Conservation (phyloP, 2,329 filamentous ascomycete genomes). For the Paraphoma sp. region DNA sequence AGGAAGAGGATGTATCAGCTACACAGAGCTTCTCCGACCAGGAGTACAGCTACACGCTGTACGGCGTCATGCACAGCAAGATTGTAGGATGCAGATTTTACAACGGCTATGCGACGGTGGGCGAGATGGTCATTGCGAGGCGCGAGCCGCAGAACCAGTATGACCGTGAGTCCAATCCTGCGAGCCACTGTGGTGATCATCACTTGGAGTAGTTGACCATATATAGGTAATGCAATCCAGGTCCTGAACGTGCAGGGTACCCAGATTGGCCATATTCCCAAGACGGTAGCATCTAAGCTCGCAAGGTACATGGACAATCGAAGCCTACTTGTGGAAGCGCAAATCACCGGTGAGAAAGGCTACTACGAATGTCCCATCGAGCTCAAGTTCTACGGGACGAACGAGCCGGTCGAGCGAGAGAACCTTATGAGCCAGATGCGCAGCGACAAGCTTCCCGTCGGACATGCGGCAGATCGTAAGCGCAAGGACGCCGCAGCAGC, state of each 20-base stretch:
- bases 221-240: conserved; percentile 70
- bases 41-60: conserved; percentile 31
- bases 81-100: conserved; percentile 63
- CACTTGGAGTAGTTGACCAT: conserved; percentile 9
- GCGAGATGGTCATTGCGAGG: conserved; percentile 46
- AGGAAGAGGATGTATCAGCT: conserved; percentile 35
- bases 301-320: conserved; percentile 67
- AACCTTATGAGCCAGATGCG: conserved; percentile 69
- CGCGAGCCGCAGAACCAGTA: conserved; percentile 70
- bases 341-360: conserved; percentile 70
- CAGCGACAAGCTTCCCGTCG: conserved; percentile 65
- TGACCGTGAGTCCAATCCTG: conserved; percentile 15
- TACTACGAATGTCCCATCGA: conserved; percentile 75
- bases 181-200: too few species aligned
- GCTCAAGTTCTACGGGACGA: conserved; percentile 73
- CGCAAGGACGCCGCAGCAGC: conserved; percentile 62
- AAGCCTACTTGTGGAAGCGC: conserved; percentile 71
- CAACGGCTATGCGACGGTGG: conserved; percentile 42
- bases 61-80: conserved; percentile 56
- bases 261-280: conserved; percentile 82
- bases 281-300: conserved; percentile 71
- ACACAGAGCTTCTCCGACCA: conserved; percentile 34
- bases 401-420: conserved; percentile 59
- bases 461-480: conserved; percentile 50
- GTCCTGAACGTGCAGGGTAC: conserved; percentile 76